A percentile compares a stretch with the other conserved stretches of the same genome.
Evolutionary conservation across 345 rosid genomes (phyloP).

Genomic region (Eucalyptus erythrocorys): DNA sequence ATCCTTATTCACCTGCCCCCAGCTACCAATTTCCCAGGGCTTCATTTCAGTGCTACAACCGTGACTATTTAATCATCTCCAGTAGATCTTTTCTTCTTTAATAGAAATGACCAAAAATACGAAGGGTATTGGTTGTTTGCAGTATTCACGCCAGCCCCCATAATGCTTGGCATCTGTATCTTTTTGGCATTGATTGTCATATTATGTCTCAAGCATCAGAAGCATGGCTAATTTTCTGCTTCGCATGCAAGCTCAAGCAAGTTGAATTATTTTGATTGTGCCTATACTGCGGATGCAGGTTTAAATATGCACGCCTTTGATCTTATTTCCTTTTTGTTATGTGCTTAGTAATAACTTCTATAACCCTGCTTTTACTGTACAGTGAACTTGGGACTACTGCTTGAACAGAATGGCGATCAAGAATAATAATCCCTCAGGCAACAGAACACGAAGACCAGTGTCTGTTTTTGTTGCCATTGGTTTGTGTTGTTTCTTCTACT

Average conservation of each 20-base stretch:
- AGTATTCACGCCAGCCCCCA: neutral
- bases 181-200: neutral
- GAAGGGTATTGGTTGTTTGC: neutral
- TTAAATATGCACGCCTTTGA: neutral
- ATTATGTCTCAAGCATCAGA: neutral
- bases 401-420: slow-evolving; percentile 45
- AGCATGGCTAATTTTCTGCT: neutral
- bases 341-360: neutral
- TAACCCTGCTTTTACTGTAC: neutral
- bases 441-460: slow-evolving; percentile 44
- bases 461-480: slow-evolving; percentile 63
- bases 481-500: slow-evolving; percentile 81
- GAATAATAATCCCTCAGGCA: slow-evolving; percentile 27
- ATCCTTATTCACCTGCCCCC: neutral
- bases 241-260: neutral
- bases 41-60: neutral
- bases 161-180: neutral
- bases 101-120: neutral
- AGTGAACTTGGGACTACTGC: neutral
- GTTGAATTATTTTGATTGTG: neutral
- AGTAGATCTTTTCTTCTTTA: neutral
- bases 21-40: neutral
- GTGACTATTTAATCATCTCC: neutral
- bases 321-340: neutral
- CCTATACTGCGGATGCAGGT: neutral